These are phyloP conservation scores for Acacia crassicarpa DNA, from an alignment of 306 rosid species.

Conservation along the genomic window DNA sequence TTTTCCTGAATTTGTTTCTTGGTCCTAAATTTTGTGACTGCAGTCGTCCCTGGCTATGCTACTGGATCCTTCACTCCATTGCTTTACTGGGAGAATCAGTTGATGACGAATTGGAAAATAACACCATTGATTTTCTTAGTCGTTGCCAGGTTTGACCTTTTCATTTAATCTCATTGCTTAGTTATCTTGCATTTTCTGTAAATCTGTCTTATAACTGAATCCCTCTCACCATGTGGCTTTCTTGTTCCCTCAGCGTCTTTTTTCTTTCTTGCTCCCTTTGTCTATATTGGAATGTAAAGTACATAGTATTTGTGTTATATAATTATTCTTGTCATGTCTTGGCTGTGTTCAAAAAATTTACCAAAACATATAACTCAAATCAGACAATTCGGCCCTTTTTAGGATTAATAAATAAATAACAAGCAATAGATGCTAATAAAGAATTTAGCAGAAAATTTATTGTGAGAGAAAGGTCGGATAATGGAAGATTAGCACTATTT, in stretches of 20 bases:
- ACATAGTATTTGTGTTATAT: neutral
- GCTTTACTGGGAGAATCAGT: constrained; percentile 71
- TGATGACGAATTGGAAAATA: constrained; percentile 54
- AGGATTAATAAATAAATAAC: neutral
- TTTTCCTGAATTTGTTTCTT: neutral
- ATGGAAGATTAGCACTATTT: neutral
- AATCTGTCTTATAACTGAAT: neutral
- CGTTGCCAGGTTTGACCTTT: constrained; percentile 74
- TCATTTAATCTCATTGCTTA: neutral
- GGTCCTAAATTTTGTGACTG: constrained; percentile 15
- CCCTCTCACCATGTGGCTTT: neutral
- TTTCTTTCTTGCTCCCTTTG: neutral
- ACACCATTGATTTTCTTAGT: constrained; percentile 63
- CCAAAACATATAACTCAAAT: neutral
- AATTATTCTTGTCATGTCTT: neutral
- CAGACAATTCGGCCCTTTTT: neutral
- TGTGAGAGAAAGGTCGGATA: neutral
- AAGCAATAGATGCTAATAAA: neutral
- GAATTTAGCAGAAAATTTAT: neutral
- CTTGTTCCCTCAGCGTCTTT: neutral
- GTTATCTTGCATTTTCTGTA: neutral
- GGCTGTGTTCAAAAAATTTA: neutral
- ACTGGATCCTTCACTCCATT: constrained; percentile 86
- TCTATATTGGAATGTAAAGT: neutral
- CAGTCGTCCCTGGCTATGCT: constrained; percentile 98